Conservation (phyloP, 2,329 filamentous ascomycete species). For the Beauveria australis region DNA sequence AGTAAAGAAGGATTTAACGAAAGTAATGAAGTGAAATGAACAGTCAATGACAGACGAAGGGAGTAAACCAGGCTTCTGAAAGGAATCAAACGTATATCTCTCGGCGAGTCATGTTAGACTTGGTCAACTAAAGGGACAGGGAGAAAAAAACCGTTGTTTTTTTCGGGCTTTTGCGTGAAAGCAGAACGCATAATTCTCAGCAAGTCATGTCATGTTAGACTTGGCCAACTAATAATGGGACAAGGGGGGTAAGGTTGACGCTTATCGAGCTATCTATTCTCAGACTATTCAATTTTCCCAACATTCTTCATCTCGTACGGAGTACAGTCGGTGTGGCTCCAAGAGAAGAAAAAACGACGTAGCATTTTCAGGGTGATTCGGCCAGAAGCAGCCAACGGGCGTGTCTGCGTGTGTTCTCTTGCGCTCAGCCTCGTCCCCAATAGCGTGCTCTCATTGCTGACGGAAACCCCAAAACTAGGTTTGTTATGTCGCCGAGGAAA, state of each 20-base stretch:
- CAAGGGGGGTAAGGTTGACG: neutral
- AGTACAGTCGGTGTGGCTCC: too few species aligned
- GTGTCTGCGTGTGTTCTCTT: too few species aligned
- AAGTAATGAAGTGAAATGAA: neutral
- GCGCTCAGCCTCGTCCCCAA: too few species aligned
- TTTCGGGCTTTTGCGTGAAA: neutral
- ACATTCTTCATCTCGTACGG: too few species aligned
- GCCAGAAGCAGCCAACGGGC: too few species aligned
- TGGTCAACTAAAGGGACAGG: neutral
- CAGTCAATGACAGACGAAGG: neutral
- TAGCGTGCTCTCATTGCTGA: too few species aligned
- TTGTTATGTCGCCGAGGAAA: too few species aligned
- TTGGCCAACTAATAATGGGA: neutral
- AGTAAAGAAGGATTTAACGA: neutral
- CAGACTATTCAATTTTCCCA: too few species aligned
- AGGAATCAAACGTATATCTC: neutral
- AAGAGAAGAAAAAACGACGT: too few species aligned
- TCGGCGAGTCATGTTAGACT: neutral
- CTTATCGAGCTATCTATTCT: neutral
- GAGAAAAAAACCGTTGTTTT: neutral
- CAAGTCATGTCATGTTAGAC: neutral
- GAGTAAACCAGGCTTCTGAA: neutral
- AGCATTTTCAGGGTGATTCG: too few species aligned
- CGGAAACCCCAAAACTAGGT: too few species aligned
- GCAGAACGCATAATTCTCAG: too few species aligned